These are phyloP conservation scores for Tulasnella sp. DNA, from an alignment of 768 basidiomycete species.

Conservation along the genomic window DNA sequence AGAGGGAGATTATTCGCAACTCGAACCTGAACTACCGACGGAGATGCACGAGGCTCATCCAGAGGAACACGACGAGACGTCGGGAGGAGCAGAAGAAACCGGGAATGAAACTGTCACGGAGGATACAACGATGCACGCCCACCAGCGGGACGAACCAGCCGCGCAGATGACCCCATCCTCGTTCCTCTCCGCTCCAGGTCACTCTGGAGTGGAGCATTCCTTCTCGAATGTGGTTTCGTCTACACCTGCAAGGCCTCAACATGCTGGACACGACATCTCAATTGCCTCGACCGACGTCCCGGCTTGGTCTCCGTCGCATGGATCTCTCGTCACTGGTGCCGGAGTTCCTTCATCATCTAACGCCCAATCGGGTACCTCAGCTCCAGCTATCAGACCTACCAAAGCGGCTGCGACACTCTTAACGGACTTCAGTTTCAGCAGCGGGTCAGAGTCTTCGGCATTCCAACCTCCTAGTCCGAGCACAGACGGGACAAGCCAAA, in stretches of 20 bases:
- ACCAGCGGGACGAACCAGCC: neutral
- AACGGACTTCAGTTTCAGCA: conserved; percentile 8
- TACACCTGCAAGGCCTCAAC: conserved; percentile 18
- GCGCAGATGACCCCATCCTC: neutral
- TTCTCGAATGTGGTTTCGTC: conserved; percentile 24
- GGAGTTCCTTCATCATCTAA: neutral
- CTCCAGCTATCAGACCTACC: neutral
- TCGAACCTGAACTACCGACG: conserved; percentile 13
- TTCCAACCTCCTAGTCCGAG: conserved; percentile 15
- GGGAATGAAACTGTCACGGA: neutral
- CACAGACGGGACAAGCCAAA: neutral
- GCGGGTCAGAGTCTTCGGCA: neutral
- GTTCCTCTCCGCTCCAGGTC: neutral
- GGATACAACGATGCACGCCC: neutral
- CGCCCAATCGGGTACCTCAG: neutral
- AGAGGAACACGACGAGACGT: neutral
- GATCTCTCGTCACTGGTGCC: neutral
- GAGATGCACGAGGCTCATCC: neutral
- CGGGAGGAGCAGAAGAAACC: conserved; percentile 5
- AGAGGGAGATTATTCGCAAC: conserved; percentile 60
- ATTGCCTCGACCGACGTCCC: neutral
- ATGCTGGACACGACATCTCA: conserved; percentile 16
- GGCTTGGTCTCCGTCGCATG: neutral
- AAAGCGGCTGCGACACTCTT: neutral
- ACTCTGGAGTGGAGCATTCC: conserved; percentile 18